Conservation (phyloP, 2,329 filamentous ascomycete species). For the Penicillium sp. region DNA sequence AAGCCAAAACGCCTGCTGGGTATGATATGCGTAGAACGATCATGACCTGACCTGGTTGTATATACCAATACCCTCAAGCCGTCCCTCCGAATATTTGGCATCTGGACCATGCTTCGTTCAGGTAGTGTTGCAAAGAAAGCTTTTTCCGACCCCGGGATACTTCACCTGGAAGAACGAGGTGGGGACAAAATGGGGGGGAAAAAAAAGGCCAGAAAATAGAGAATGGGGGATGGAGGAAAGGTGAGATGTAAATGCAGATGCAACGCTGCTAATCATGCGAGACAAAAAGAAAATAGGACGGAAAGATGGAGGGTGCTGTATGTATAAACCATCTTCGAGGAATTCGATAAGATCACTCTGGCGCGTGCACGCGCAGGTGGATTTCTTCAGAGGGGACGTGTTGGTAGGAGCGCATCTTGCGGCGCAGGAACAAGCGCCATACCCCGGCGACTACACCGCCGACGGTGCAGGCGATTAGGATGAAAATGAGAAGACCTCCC, state of each 20-base stretch:
- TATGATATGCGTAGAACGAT: constrained; percentile 35
- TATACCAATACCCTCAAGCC: constrained; percentile 22
- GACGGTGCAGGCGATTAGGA: constrained; percentile 34
- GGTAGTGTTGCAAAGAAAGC: background rate
- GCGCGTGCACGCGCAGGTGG: constrained; percentile 21
- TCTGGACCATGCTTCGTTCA: constrained; percentile 17
- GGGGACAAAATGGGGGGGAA: background rate
- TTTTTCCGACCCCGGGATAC: background rate
- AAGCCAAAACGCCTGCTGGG: constrained; percentile 29
- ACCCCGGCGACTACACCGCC: constrained; percentile 32
- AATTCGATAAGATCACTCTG: constrained; percentile 14
- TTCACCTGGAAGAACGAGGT: constrained; percentile 23
- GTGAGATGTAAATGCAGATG: constrained; percentile 19
- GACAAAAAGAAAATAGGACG: background rate
- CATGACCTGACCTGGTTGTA: constrained; percentile 27
- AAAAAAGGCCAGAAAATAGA: background rate
- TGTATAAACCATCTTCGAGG: background rate
- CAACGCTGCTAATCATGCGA: constrained; percentile 25
- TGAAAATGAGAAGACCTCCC: constrained; percentile 38
- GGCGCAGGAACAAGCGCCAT: constrained; percentile 31
- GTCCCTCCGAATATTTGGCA: background rate
- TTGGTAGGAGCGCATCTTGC: constrained; percentile 36
- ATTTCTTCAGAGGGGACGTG: constrained; percentile 39
- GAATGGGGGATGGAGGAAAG: background rate
- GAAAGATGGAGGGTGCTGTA: no score